phyloP scores from a whole-genome alignment of 257 asterid genomes.

The Solanum virginianum region DNA sequence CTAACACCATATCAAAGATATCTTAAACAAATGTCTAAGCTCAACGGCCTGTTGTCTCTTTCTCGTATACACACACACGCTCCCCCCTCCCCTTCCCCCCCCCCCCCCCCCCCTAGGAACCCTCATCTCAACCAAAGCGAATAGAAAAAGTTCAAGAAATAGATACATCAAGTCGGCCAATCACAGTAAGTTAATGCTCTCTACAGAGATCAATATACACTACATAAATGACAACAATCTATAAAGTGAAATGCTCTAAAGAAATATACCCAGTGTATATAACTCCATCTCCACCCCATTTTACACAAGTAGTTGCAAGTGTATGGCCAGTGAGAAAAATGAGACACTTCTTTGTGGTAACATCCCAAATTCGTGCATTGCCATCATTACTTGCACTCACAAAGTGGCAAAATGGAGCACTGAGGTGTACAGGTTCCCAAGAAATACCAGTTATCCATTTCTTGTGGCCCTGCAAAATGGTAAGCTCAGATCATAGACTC shows the following conservation, averaged over 20 bases:
- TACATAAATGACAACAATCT: neutral
- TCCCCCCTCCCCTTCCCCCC: no score
- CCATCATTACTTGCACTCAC: constrained; percentile 98
- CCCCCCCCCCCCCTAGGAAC: no score
- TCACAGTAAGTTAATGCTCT: neutral
- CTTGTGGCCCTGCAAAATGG: constrained; percentile 76
- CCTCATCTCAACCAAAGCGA: neutral
- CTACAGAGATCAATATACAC: neutral
- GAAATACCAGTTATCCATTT: constrained; percentile 98
- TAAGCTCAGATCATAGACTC: neutral
- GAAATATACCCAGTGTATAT: constrained; percentile 77
- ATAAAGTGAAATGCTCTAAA: neutral
- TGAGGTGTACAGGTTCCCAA: constrained; percentile 94
- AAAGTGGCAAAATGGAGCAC: constrained; percentile 82
- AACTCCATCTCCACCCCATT: constrained; percentile 97
- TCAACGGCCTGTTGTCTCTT: neutral
- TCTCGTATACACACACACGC: neutral
- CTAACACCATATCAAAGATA: neutral
- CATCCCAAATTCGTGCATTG: constrained; percentile 98
- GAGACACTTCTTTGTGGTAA: constrained; percentile 49
- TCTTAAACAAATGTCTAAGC: neutral
- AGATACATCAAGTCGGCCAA: neutral
- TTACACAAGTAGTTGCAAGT: constrained; percentile 90
- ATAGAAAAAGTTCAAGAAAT: neutral
- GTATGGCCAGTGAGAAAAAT: constrained; percentile 81